phyloP scores from a whole-genome alignment of 1,139 yeast genomes.

The Pichia sp. region DNA sequence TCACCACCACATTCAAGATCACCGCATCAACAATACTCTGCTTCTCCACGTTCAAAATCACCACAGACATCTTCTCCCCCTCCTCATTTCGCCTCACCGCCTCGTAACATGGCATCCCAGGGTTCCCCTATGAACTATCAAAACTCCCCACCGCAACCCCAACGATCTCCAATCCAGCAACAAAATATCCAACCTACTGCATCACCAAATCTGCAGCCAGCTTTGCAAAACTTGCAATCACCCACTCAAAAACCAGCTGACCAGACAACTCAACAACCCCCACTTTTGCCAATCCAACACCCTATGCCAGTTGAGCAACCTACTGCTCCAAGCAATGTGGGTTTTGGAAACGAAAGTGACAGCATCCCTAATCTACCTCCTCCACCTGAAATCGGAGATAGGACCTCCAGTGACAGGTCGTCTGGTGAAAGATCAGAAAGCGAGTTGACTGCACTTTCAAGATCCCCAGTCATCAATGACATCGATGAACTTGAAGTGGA shows the following conservation, averaged over 20 bases:
- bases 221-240: not conserved
- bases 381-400: not conserved
- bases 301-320: not conserved
- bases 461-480: conserved; percentile 2
- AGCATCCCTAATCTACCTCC: conserved; percentile 5
- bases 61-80: not conserved
- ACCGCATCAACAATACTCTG: not conserved
- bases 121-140: not conserved
- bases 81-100: not conserved
- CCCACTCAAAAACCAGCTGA: not conserved
- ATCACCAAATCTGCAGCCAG: not conserved
- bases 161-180: not conserved
- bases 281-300: not conserved
- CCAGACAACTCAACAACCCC: not conserved
- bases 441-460: not conserved
- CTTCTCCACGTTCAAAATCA: conserved; percentile 1
- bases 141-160: not conserved
- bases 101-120: not conserved
- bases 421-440: not conserved
- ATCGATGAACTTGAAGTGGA: conserved; percentile 28
- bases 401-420: not conserved
- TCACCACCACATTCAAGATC: conserved; percentile 4
- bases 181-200: not conserved
- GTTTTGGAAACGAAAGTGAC: not conserved
- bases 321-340: not conserved